Evolutionary conservation across 2,329 filamentous ascomycete genomes (phyloP), one percentile per base, ranked within the genome.

Genomic region (Teratosphaeria gauchensis): DNA sequence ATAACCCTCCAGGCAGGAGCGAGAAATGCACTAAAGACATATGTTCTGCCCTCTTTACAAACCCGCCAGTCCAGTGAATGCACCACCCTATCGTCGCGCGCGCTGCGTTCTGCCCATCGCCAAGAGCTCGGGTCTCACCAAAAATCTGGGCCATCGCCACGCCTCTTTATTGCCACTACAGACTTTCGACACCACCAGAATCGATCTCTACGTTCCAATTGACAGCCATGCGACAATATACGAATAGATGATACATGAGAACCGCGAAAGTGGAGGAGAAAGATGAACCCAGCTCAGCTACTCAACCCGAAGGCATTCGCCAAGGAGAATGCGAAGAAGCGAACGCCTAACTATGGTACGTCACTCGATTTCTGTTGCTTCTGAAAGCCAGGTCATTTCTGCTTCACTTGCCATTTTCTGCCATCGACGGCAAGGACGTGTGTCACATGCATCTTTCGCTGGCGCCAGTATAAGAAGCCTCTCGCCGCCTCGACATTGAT

Each of bases 281-380:
- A 48, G n/a, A 61, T 61, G 59, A 61, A 56, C 32, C 55, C 60
- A 19, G 55, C 57, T 2, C 68, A 69, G 54, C 64, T 75, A 14
- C 64, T 75, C 6, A 71, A 75, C 59, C 73, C 72, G 6, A 74
- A 72, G 58, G 72, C 68, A 2, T 72, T 67, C 56, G 69, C 67
- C 2, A 74, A 74, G 62, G 63, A 65, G 55, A 66, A 71, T 54
- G 66, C 54, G 65, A 67, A 66, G 59, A 66, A 64, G 61, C 64
- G 62, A 51, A 51, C 59, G 24, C 65, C 64, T 28, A 66, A 67
- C 42, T 63, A 68, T 62, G 68, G 69, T 71, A 64, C 52, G 68
- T 70, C 31, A 53, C 28, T 31, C 31, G 4, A n/a, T 53, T n/a
- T 53, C 16, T 48, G 16, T n/a, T 7, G 42, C 42, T 48, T 48